Evolutionary conservation across 2,329 filamentous ascomycete genomes (phyloP), one percentile per base, ranked within the genome.

Genomic region (Penicillium sp.): DNA sequence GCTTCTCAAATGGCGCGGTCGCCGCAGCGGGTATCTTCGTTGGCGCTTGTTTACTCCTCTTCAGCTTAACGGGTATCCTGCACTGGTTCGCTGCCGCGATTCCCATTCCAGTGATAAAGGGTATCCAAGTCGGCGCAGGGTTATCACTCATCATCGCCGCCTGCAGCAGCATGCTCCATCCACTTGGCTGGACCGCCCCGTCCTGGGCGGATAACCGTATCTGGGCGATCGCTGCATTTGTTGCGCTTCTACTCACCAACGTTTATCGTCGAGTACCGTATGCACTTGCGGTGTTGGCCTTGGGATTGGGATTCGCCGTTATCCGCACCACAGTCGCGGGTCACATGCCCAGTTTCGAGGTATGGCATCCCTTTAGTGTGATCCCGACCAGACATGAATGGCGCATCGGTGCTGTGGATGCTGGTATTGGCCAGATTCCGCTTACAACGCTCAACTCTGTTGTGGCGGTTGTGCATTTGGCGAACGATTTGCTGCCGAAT

Each of bases 381-480:
- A 63, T 80, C 29, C 80, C 80, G 48, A 71, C 57, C 34, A 65
- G 48, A 10, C 59, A 41, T 55, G 74, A 69, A 64, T 86, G 77
- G 76, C 69, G 65, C 56, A 70, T 64, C 11, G 82, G 82, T 2
- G 78, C 80, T 0, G 66, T 85, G 3, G 78, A 83, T 75, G 89
- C 82, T 4, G 89, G 86, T 11, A 74, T 96, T 8, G 89, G 89
- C 1, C 92, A 97, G 69, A 79, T 97, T 13, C 92, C 92, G 1
- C 80, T 97, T 10, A 97, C 92, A 0, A 89, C 89, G 0, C 80
- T 97, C 47, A 97, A 97, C 74, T 95, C 90, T 4, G 82, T 97
- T 59, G 84, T 97, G 53, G 93, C 92, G 0, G 91, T 92, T 18
- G 84, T 84, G 18, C 87, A 90, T 22, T 78, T 97, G 1, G 83